These are phyloP conservation scores for Trichoderma semiorbis DNA, from an alignment of 2,329 filamentous ascomycete species.

Conservation along the genomic window DNA sequence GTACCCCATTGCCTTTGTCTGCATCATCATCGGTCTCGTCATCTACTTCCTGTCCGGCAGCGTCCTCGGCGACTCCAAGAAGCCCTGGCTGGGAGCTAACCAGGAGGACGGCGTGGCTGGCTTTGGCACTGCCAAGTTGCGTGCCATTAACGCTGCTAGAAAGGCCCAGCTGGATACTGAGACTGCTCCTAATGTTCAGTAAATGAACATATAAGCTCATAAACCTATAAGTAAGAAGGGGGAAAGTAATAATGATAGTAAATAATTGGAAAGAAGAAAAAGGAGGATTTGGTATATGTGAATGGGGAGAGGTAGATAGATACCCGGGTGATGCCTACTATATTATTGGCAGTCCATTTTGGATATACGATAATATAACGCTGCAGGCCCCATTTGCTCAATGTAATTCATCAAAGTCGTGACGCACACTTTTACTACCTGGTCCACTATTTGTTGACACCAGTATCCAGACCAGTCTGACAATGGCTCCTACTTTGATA, in stretches of 20 bases:
- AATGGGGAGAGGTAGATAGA: not conserved
- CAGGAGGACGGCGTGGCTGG: constrained; percentile 80
- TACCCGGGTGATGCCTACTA: not conserved
- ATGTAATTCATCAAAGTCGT: not conserved
- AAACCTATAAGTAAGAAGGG: not conserved
- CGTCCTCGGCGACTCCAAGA: constrained; percentile 80
- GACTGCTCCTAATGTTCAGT: not conserved
- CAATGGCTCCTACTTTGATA: too few species aligned
- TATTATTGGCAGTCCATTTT: not conserved
- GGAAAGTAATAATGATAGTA: not conserved
- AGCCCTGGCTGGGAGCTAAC: constrained; percentile 89
- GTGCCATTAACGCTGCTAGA: constrained; percentile 59
- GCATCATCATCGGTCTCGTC: constrained; percentile 81
- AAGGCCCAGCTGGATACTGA: constrained; percentile 30
- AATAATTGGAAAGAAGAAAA: not conserved
- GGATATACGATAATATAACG: not conserved
- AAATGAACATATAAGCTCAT: not conserved
- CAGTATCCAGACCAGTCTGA: not conserved
- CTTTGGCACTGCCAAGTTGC: constrained; percentile 79
- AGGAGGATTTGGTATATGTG: not conserved
- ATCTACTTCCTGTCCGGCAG: constrained; percentile 84
- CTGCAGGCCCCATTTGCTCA: not conserved
- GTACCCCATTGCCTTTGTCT: constrained; percentile 92
- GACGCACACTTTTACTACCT: not conserved
- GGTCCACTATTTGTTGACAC: not conserved